These are phyloP conservation scores for Lasiodiplodia hormozganensis DNA, from an alignment of 2,329 filamentous ascomycete genomes.

Conservation along the genomic window DNA sequence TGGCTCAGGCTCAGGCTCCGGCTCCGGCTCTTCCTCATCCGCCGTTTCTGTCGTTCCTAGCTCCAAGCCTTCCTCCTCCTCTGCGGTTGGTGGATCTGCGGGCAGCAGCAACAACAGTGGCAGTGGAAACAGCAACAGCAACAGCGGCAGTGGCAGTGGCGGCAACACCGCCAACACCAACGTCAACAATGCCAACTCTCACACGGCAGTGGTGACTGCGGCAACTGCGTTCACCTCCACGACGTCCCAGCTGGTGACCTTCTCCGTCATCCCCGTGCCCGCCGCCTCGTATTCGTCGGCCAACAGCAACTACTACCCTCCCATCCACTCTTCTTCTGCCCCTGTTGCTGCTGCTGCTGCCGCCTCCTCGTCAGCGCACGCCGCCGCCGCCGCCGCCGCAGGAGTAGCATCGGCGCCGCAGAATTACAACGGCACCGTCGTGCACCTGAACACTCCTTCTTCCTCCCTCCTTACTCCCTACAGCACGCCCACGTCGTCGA, in stretches of 20 bases:
- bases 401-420: no score
- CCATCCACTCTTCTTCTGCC: background rate
- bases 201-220: background rate
- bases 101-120: background rate
- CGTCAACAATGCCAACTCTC: background rate
- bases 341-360: background rate
- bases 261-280: background rate
- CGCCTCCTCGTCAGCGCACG: background rate
- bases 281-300: background rate
- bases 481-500: background rate
- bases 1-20: background rate
- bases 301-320: background rate
- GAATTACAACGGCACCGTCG: conserved; percentile 7
- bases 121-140: no score
- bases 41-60: no score
- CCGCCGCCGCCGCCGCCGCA: no score
- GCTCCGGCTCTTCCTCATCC: background rate
- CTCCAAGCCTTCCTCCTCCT: background rate
- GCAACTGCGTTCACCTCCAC: background rate
- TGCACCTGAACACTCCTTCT: background rate
- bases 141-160: background rate
- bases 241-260: background rate
- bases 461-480: background rate
- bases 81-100: background rate
- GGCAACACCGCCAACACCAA: background rate